Percentiles rank a stretch among this genome's conserved stretches.
phyloP scores from a whole-genome alignment of 192 early-diverging fungal species.

The Coemansia guatemalensis region DNA sequence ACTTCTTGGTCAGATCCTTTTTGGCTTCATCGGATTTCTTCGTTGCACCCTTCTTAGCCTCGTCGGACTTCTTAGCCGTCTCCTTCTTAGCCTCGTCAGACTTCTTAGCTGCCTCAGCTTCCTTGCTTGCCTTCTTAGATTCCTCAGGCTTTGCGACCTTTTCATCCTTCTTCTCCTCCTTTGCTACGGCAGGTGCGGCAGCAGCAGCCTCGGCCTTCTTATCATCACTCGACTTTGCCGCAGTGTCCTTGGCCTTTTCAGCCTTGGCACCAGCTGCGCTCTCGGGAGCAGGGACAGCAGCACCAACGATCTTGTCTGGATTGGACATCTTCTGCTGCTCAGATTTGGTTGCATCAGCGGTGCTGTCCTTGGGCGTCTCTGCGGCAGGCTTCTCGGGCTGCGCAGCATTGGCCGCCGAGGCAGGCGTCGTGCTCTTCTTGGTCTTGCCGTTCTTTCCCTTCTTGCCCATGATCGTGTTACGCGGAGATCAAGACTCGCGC shows the following conservation, averaged over 20 bases:
- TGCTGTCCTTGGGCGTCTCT: constrained; percentile 4
- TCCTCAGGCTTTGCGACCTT: not conserved
- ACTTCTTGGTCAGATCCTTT: constrained; percentile 1
- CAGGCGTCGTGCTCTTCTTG: constrained; percentile 20
- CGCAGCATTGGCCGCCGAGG: constrained; percentile 6
- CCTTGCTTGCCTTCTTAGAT: constrained; percentile 9
- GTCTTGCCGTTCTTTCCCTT: constrained; percentile 33
- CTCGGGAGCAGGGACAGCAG: constrained; percentile 13
- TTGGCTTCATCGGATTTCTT: not conserved
- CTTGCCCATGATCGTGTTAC: constrained; percentile 24
- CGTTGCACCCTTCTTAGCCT: not conserved
- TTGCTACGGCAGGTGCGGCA: constrained; percentile 9
- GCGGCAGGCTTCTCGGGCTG: constrained; percentile 10
- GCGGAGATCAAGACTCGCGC: not conserved
- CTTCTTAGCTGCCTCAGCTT: not conserved
- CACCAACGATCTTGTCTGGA: constrained; percentile 18
- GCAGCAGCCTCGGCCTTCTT: constrained; percentile 19
- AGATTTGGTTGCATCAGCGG: not conserved
- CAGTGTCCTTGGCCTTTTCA: constrained; percentile 10
- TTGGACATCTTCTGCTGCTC: constrained; percentile 18
- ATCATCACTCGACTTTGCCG: constrained; percentile 11
- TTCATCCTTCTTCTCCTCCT: constrained; percentile 19
- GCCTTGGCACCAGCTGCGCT: constrained; percentile 15
- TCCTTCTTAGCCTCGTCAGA: constrained; percentile 5
- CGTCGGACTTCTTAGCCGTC: constrained; percentile 11